Evolutionary conservation across 192 early-diverging fungal genomes (phyloP).

Genomic region (Coemansia sp.): DNA sequence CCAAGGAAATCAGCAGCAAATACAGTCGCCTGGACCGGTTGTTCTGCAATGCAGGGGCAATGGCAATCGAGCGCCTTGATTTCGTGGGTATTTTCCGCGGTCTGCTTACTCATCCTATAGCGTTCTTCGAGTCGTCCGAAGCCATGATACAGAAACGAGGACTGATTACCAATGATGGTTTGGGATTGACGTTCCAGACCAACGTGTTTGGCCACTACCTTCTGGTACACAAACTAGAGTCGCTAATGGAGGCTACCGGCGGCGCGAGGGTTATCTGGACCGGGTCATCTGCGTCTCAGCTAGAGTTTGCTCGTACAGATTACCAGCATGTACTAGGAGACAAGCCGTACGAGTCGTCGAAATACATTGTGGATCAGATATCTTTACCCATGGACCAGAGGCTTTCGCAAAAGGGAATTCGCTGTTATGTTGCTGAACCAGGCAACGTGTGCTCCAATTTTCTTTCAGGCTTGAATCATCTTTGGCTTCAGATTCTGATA

Average conservation of each 20-base stretch:
- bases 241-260: background rate
- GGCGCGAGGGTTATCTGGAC: constrained; percentile 51
- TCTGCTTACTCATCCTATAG: constrained; percentile 33
- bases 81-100: constrained; percentile 19
- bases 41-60: constrained; percentile 56
- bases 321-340: constrained; percentile 49
- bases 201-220: constrained; percentile 58
- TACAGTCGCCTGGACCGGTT: constrained; percentile 26
- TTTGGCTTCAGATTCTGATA: constrained; percentile 24
- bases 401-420: constrained; percentile 3
- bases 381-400: constrained; percentile 25
- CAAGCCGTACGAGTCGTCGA: constrained; percentile 56
- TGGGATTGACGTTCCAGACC: constrained; percentile 54
- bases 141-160: constrained; percentile 41
- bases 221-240: constrained; percentile 29
- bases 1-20: background rate
- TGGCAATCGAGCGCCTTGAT: constrained; percentile 42
- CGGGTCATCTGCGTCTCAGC: constrained; percentile 35
- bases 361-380: constrained; percentile 54
- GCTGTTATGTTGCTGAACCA: constrained; percentile 46
- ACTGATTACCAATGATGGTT: constrained; percentile 29
- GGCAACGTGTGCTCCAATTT: constrained; percentile 48
- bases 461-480: constrained; percentile 20
- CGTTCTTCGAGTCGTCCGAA: constrained; percentile 49
- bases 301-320: constrained; percentile 30